Evolutionary conservation across 495 filamentous ascomycete genomes (phyloP).

Genomic region (Aspergillus haitiensis): DNA sequence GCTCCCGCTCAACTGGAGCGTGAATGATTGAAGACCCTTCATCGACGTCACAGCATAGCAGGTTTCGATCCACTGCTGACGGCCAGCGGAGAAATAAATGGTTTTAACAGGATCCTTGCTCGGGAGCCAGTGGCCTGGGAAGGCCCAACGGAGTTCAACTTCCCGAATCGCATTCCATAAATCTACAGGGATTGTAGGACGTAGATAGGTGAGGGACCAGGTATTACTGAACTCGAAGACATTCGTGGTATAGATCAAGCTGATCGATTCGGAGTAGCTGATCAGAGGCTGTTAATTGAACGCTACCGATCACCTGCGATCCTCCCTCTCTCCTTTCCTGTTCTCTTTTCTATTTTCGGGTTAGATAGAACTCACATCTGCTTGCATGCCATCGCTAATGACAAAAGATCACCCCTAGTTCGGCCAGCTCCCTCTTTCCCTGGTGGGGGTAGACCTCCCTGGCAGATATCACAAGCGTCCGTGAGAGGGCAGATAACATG

Average conservation of each 20-base stretch:
- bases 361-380: conserved; percentile 29
- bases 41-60: conserved; percentile 34
- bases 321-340: no score
- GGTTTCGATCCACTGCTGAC: conserved; percentile 46
- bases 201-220: conserved; percentile 48
- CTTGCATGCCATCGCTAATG: conserved; percentile 31
- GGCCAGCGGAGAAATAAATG: conserved; percentile 45
- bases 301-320: no score
- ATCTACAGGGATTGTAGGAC: conserved; percentile 37
- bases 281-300: neutral
- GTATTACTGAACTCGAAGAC: conserved; percentile 50
- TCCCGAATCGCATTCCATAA: conserved; percentile 37
- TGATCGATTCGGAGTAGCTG: conserved; percentile 44
- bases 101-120: conserved; percentile 48
- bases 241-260: conserved; percentile 41
- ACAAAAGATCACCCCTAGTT: conserved; percentile 17
- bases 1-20: conserved; percentile 36
- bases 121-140: conserved; percentile 48
- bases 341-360: no score
- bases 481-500: conserved; percentile 38
- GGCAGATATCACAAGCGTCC: conserved; percentile 41
- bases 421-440: conserved; percentile 11
- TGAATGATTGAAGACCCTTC: conserved; percentile 34
- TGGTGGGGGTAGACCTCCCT: conserved; percentile 30
- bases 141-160: conserved; percentile 48